Percentiles rank a stretch among this genome's conserved stretches.
Evolutionary conservation across 2,329 filamentous ascomycete genomes (phyloP).

Genomic region (Cordyceps fumosorosea): DNA sequence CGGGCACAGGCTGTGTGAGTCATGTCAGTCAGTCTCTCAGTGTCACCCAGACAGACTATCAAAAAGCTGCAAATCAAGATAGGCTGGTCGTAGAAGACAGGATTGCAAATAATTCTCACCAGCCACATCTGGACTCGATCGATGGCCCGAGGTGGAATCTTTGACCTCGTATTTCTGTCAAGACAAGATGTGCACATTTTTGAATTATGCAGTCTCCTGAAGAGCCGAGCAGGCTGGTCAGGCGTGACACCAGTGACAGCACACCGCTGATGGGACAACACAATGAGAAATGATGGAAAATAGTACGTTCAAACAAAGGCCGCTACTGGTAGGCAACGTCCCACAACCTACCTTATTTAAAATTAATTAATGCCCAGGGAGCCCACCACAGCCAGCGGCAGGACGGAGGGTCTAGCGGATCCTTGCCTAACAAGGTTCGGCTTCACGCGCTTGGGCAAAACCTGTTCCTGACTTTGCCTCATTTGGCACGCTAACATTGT

Average conservation of each 20-base stretch:
- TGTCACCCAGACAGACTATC: not conserved
- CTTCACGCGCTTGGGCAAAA: conserved; percentile 7
- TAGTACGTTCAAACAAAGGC: not conserved
- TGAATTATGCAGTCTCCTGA: not conserved
- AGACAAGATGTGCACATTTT: not conserved
- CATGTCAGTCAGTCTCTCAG: not conserved
- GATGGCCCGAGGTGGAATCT: not conserved
- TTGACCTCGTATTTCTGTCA: not conserved
- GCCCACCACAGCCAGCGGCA: conserved; percentile 1
- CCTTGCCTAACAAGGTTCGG: conserved; percentile 7
- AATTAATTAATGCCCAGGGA: not conserved
- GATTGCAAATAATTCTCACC: not conserved
- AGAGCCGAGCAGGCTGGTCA: not conserved
- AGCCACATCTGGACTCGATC: conserved; percentile 7
- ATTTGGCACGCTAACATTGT: conserved; percentile 2
- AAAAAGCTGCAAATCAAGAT: not conserved
- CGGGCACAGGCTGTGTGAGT: not conserved
- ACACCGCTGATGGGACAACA: too few relatives aligned
- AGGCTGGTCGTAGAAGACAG: not conserved
- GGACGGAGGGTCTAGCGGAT: conserved; percentile 3
- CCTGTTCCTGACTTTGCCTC: conserved; percentile 10
- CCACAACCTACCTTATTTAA: not conserved
- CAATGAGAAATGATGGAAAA: conserved; percentile 1
- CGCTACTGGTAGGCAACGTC: not conserved
- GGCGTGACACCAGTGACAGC: not conserved